Evolutionary conservation across 345 rosid genomes (phyloP).

Genomic region (Rubroshorea leprosula): DNA sequence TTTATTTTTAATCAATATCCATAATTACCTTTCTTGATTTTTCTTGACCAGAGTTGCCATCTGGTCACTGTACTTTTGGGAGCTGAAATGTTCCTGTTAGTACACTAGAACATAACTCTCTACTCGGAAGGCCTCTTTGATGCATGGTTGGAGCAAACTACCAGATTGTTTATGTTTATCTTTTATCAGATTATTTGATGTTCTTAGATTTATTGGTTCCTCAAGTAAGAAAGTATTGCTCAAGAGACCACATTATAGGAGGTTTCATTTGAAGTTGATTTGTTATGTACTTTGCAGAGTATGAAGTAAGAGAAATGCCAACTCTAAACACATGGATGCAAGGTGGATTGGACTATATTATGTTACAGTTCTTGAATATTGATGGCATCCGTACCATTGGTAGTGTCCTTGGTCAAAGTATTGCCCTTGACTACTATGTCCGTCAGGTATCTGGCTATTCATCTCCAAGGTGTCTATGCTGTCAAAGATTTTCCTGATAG

Average conservation of each 20-base stretch:
- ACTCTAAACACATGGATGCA: constrained; percentile 76
- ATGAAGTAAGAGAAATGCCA: constrained; percentile 88
- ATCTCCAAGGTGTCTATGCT: constrained; percentile 1
- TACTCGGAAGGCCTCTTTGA: no score
- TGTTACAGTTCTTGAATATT: constrained; percentile 77
- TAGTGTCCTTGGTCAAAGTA: constrained; percentile 93
- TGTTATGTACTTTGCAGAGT: constrained; percentile 47
- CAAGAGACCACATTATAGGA: background rate
- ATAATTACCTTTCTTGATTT: background rate
- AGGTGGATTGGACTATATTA: constrained; percentile 81
- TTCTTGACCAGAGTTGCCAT: background rate
- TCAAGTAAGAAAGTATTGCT: background rate
- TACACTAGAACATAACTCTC: no score
- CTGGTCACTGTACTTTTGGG: background rate
- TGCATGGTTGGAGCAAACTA: background rate
- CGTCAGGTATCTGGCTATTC: constrained; percentile 59
- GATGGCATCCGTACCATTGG: constrained; percentile 93
- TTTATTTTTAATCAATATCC: background rate
- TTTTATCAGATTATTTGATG: no score
- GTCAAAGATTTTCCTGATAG: background rate
- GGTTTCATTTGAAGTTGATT: constrained; percentile 1
- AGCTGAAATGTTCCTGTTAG: background rate
- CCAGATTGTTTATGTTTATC: no score
- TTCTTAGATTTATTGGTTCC: no score
- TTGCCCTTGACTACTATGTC: constrained; percentile 94